phyloP scores from a whole-genome alignment of 129 eudicot species.

The Artemisia annua region DNA sequence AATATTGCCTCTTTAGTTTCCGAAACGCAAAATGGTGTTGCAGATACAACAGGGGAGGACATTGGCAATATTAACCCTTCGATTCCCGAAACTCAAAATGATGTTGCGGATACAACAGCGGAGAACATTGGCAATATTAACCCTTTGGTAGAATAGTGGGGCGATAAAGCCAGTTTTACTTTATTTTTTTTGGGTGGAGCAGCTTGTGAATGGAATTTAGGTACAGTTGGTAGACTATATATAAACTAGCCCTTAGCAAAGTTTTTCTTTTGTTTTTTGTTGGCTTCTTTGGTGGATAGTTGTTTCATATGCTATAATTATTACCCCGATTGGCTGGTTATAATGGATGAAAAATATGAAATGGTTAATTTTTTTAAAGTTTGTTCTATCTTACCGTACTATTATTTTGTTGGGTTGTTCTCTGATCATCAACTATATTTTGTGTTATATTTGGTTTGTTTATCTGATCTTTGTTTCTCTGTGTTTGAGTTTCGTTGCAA shows the following conservation, averaged over 20 bases:
- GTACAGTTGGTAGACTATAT: conserved; percentile 27
- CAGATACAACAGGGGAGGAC: no score
- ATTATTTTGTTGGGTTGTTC: not conserved
- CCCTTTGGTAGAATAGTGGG: conserved; percentile 26
- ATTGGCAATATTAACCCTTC: no score
- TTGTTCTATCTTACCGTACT: not conserved
- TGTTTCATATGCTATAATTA: conserved; percentile 20
- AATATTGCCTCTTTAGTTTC: no score
- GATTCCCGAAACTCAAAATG: conserved; percentile 44
- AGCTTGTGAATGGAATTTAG: conserved; percentile 18
- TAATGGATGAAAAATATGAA: conserved; percentile 27
- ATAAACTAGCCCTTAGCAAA: conserved; percentile 21
- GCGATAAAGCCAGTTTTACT: not conserved
- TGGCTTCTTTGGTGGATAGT: conserved; percentile 3
- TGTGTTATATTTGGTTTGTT: not conserved
- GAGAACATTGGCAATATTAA: conserved; percentile 21
- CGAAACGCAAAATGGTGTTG: no score
- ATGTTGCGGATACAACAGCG: conserved; percentile 19
- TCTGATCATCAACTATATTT: not conserved
- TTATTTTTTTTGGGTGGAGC: conserved; percentile 4
- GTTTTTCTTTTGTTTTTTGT: not conserved
- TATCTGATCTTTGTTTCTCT: not conserved
- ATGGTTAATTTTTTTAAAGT: conserved; percentile 19
- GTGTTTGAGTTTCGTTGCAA: not conserved
- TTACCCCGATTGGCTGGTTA: not conserved